Conservation (phyloP, 768 basidiomycete species). For the Boletus huronensis region DNA sequence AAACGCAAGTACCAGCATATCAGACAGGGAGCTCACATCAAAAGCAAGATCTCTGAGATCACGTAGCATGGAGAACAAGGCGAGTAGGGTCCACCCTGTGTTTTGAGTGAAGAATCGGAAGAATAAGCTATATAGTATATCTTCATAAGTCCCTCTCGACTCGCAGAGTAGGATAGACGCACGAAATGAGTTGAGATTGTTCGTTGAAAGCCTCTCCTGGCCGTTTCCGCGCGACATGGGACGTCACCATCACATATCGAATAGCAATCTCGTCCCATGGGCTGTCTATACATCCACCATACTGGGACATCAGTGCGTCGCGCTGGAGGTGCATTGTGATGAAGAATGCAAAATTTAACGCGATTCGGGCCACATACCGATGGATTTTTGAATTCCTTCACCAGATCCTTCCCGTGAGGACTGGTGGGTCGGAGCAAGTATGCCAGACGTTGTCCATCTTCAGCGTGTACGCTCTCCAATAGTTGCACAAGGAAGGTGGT, state of each 20-base stretch:
- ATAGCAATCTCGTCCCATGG: slow-evolving; percentile 90
- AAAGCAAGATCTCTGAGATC: slow-evolving; percentile 84
- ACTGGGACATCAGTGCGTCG: slow-evolving; percentile 18
- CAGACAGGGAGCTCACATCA: slow-evolving; percentile 50
- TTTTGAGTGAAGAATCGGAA: slow-evolving; percentile 77
- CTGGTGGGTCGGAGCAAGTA: slow-evolving; percentile 74
- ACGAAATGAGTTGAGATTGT: slow-evolving; percentile 73
- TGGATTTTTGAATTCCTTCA: slow-evolving; percentile 65
- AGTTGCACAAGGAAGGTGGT: slow-evolving; percentile 57
- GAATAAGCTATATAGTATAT: slow-evolving; percentile 51
- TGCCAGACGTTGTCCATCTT: slow-evolving; percentile 68
- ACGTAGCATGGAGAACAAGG: slow-evolving; percentile 73
- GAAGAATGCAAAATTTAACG: background rate
- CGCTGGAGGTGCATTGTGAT: slow-evolving; percentile 37
- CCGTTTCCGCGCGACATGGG: slow-evolving; percentile 63
- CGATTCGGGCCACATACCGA: slow-evolving; percentile 34
- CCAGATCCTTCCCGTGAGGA: slow-evolving; percentile 71
- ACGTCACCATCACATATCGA: slow-evolving; percentile 74
- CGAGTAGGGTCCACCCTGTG: slow-evolving; percentile 83
- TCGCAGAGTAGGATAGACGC: slow-evolving; percentile 32
- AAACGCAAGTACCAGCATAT: background rate
- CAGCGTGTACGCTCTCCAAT: slow-evolving; percentile 54
- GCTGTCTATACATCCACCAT: slow-evolving; percentile 59
- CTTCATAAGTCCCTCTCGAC: background rate
- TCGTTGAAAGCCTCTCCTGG: slow-evolving; percentile 77